Conservation (phyloP, 352 stramenopile genomes). For the Phytophthora idaei region DNA sequence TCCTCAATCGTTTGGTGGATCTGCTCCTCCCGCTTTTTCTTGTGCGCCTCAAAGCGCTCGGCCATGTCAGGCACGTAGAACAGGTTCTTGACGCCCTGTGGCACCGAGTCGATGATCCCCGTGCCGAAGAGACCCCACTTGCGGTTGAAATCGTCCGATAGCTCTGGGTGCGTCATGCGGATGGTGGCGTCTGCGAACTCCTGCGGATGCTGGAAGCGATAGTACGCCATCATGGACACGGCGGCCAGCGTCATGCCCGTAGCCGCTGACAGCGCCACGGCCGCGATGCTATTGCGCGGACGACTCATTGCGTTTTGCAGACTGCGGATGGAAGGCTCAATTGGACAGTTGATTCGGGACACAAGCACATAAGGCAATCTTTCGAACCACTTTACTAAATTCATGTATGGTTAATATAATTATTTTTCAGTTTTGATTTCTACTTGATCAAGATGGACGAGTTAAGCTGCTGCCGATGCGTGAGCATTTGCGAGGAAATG, state of each 20-base stretch:
- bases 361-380: slow-evolving; percentile 6
- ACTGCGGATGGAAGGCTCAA: not conserved
- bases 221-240: slow-evolving; percentile 83
- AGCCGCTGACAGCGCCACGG: slow-evolving; percentile 69
- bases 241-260: slow-evolving; percentile 85
- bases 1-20: slow-evolving; percentile 80
- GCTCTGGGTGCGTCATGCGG: slow-evolving; percentile 78
- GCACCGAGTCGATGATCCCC: slow-evolving; percentile 78
- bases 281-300: slow-evolving; percentile 55
- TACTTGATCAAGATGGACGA: slow-evolving; percentile 21
- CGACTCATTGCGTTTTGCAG: slow-evolving; percentile 27
- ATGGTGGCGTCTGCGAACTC: slow-evolving; percentile 84
- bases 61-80: slow-evolving; percentile 71
- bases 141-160: slow-evolving; percentile 68
- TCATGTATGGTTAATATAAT: not conserved
- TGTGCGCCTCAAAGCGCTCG: slow-evolving; percentile 73
- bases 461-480: slow-evolving; percentile 65
- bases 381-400: slow-evolving; percentile 2
- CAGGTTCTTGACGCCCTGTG: slow-evolving; percentile 62
- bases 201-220: slow-evolving; percentile 83
- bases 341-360: not conserved
- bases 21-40: slow-evolving; percentile 71
- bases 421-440: slow-evolving; percentile 16
- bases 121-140: slow-evolving; percentile 88
- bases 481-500: slow-evolving; percentile 85